These are phyloP conservation scores for Suhomyces faveliae DNA, from an alignment of 805 yeast genomes.

Conservation along the genomic window DNA sequence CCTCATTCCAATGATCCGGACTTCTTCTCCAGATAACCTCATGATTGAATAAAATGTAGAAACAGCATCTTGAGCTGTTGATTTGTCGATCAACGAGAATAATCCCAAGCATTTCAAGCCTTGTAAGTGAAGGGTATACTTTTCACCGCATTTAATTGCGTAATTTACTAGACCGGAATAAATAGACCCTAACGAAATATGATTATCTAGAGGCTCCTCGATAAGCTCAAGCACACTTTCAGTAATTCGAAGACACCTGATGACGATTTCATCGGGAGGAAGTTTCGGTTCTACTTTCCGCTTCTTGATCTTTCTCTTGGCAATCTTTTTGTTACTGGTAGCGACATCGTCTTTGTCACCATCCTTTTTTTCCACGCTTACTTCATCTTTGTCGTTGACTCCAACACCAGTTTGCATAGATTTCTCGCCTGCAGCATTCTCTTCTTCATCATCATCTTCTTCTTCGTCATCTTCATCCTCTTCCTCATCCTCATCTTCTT, in stretches of 20 bases:
- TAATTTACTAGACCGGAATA: conserved; percentile 78
- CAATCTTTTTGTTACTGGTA: conserved; percentile 24
- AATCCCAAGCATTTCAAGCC: conserved; percentile 79
- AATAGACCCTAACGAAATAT: conserved; percentile 64
- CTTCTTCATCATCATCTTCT: too few relatives aligned
- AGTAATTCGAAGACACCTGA: conserved; percentile 67
- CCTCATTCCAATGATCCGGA: conserved; percentile 62
- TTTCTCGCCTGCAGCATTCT: too few relatives aligned
- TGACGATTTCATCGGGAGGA: conserved; percentile 47
- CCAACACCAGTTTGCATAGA: too few relatives aligned
- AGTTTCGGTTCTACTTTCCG: conserved; percentile 39
- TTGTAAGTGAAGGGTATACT: conserved; percentile 52
- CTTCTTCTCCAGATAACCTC: conserved; percentile 62
- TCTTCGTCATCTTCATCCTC: conserved; percentile 14
- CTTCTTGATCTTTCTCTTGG: conserved; percentile 29
- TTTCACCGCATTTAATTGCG: conserved; percentile 53
- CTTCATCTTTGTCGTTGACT: conserved; percentile 18
- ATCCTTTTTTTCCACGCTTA: conserved; percentile 24
- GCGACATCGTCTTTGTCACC: conserved; percentile 26
- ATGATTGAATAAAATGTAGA: conserved; percentile 68
- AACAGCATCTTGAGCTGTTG: conserved; percentile 46
- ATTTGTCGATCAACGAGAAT: conserved; percentile 66
- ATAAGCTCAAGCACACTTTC: conserved; percentile 67
- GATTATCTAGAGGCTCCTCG: conserved; percentile 61
- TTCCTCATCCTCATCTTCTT: conserved; percentile 39